These are phyloP conservation scores for Silybum marianum DNA, from an alignment of 129 eudicot species.

Conservation along the genomic window DNA sequence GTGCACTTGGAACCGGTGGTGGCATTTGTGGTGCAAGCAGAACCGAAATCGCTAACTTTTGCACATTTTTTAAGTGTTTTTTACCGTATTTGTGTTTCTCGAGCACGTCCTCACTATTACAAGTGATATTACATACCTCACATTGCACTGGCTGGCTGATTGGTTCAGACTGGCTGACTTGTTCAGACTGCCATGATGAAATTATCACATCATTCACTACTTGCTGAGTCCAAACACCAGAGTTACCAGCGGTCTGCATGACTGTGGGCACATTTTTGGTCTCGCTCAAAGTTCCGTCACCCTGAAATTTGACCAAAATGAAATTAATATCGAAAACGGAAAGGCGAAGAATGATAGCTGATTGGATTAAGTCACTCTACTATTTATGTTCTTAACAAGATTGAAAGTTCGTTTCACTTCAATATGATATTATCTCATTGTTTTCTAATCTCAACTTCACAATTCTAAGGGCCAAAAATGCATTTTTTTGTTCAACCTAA, in stretches of 20 bases:
- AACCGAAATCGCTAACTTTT: constrained; percentile 15
- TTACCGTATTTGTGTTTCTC: constrained; percentile 44
- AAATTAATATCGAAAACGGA: neutral
- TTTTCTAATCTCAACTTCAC: constrained; percentile 8
- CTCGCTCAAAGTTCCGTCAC: neutral
- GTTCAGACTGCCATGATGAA: neutral
- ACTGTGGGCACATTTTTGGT: neutral
- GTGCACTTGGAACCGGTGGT: constrained; percentile 7
- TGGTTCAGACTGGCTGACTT: neutral
- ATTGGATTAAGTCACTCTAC: no score
- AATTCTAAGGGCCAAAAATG: neutral
- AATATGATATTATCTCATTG: neutral
- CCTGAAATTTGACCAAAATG: constrained; percentile 16
- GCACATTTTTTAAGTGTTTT: constrained; percentile 35
- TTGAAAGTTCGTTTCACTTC: neutral
- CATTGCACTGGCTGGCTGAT: constrained; percentile 23
- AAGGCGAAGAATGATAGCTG: neutral
- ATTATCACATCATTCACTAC: constrained; percentile 6
- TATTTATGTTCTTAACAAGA: no score
- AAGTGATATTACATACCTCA: constrained; percentile 43
- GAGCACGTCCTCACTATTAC: constrained; percentile 26
- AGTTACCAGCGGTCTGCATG: neutral
- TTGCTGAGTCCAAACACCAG: neutral
- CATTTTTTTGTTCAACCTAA: no score
- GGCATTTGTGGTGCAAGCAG: constrained; percentile 11